Percentiles rank a stretch among this genome's conserved stretches.
Evolutionary conservation across 179 eudicot genomes (phyloP).

Genomic region (Beta corolliflora): DNA sequence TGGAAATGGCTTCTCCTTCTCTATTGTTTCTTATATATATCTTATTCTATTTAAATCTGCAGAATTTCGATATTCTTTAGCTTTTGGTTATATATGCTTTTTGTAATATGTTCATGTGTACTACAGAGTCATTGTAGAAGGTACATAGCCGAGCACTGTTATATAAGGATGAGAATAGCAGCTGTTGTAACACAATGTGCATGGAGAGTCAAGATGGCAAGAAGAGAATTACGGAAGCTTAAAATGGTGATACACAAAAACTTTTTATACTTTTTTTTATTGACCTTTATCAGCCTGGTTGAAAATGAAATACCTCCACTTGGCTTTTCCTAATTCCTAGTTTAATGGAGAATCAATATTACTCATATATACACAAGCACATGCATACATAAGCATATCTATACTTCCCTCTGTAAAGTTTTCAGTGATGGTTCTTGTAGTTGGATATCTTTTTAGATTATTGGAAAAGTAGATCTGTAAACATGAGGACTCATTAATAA

Average conservation of each 20-base stretch:
- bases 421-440: neutral
- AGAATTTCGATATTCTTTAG: neutral
- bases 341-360: neutral
- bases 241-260: constrained; percentile 51
- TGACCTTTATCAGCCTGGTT: neutral
- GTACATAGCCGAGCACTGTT: constrained; percentile 35
- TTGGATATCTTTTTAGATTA: neutral
- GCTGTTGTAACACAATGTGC: constrained; percentile 69
- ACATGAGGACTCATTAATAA: neutral
- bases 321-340: neutral
- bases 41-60: neutral
- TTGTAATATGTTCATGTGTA: constrained; percentile 20
- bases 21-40: neutral
- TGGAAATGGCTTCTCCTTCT: neutral
- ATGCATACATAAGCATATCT: neutral
- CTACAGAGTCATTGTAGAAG: constrained; percentile 64
- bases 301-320: neutral
- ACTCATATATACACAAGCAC: neutral
- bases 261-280: constrained; percentile 1
- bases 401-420: neutral
- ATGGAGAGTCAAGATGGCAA: constrained; percentile 62
- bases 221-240: constrained; percentile 65
- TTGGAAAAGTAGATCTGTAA: neutral
- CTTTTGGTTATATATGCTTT: neutral
- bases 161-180: constrained; percentile 54